Evolutionary conservation across 352 stramenopile genomes (phyloP).

Genomic region (Phytophthora cactorum): DNA sequence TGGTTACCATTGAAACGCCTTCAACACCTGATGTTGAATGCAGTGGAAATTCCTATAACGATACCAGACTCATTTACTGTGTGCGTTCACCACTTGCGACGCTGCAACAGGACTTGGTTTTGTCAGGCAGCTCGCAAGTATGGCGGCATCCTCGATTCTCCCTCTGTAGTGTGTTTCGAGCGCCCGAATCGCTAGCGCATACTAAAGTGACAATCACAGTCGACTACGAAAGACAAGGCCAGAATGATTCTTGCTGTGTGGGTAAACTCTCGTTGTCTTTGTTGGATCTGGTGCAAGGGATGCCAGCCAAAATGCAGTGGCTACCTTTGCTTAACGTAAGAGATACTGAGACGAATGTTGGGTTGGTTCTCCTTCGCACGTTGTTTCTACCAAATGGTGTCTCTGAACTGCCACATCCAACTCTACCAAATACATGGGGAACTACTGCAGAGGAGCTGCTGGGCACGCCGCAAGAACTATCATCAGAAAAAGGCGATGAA

Average conservation of each 20-base stretch:
- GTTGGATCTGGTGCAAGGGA: slow-evolving; percentile 59
- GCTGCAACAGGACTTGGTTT: slow-evolving; percentile 57
- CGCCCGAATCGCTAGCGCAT: slow-evolving; percentile 48
- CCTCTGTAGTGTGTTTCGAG: slow-evolving; percentile 46
- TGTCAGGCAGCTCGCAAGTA: slow-evolving; percentile 49
- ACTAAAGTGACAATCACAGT: slow-evolving; percentile 56
- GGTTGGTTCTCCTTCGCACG: slow-evolving; percentile 53
- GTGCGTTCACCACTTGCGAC: slow-evolving; percentile 48
- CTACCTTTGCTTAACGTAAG: slow-evolving; percentile 32
- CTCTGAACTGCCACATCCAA: slow-evolving; percentile 50
- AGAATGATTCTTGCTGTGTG: slow-evolving; percentile 41
- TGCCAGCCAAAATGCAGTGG: slow-evolving; percentile 74
- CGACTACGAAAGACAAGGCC: slow-evolving; percentile 42
- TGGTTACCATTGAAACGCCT: slow-evolving; percentile 38
- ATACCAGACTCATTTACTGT: slow-evolving; percentile 42
- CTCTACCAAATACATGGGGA: slow-evolving; percentile 33
- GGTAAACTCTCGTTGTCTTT: slow-evolving; percentile 37
- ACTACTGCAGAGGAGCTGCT: slow-evolving; percentile 54
- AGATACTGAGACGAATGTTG: slow-evolving; percentile 10
- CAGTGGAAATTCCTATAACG: background rate
- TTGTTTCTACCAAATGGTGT: slow-evolving; percentile 69
- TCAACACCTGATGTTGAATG: slow-evolving; percentile 21
- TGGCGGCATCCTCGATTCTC: slow-evolving; percentile 57
- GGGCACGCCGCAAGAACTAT: slow-evolving; percentile 2
- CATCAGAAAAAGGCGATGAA: slow-evolving; percentile 1